phyloP scores from a whole-genome alignment of 352 stramenopile species.

The Blastocystis sp. region DNA sequence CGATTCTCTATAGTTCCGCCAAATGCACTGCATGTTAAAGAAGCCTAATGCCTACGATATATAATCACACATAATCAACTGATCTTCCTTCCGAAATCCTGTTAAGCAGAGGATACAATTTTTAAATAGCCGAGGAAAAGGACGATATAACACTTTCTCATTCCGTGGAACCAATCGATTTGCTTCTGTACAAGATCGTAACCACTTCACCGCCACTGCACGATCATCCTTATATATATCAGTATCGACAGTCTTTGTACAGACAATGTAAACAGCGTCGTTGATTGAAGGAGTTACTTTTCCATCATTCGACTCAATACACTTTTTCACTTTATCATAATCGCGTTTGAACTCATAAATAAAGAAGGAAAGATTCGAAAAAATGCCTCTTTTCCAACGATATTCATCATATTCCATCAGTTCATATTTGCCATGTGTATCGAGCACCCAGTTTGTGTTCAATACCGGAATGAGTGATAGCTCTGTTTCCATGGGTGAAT shows the following conservation, averaged over 20 bases:
- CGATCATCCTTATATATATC: slow-evolving; percentile 49
- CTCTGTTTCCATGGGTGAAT: not conserved
- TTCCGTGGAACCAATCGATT: slow-evolving; percentile 18
- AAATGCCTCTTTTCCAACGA: not conserved
- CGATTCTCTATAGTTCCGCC: slow-evolving; percentile 3
- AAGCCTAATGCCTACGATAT: not conserved
- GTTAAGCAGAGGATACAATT: slow-evolving; percentile 1
- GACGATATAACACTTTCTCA: not conserved
- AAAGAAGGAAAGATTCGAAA: slow-evolving; percentile 51
- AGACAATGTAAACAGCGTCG: slow-evolving; percentile 24
- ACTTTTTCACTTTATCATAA: not conserved
- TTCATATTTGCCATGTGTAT: not conserved
- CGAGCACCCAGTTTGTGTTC: slow-evolving; percentile 23
- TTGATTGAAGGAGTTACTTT: not conserved
- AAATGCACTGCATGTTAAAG: not conserved
- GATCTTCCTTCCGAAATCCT: not conserved
- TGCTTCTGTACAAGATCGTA: not conserved
- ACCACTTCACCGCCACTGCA: slow-evolving; percentile 22
- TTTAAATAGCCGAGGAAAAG: not conserved
- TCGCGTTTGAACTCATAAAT: slow-evolving; percentile 48
- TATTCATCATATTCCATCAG: not conserved
- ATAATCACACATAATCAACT: not conserved
- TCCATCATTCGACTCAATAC: slow-evolving; percentile 31
- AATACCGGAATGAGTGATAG: slow-evolving; percentile 6
- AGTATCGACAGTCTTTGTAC: slow-evolving; percentile 12